Base-by-base conservation (phyloP, 139 green algal genomes). In the Diplosphaera chodatii region DNA sequence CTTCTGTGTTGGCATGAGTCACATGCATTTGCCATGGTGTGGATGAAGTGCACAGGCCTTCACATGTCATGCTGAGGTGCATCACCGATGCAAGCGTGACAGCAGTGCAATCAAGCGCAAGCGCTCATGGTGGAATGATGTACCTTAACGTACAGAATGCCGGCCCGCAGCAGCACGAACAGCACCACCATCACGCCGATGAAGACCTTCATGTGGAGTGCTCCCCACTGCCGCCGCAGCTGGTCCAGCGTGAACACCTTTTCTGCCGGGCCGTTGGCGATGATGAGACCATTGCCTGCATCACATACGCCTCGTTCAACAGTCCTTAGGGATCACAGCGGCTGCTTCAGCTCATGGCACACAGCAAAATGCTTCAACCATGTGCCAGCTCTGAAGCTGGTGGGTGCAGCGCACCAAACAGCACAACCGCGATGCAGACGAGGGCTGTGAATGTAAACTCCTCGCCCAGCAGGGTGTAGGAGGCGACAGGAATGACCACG, bases 401-500 rank as follows among this genome's bases (percentile, higher is more conserved):
- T 48, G 6, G 37, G 37, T 10, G 10, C 10, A 10, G 37, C 37
- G 8, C 55, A 82, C 77, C 77, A 27, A 75, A 25, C 22, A 86
- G 70, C 34, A 86, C 80, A 33, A 83, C 62, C 10, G n/a, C 30
- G 21, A 86, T 74, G 27, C 81, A 66, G 55, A 67, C 78, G 32
- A 79, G 48, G 0, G 59, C 67, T 5, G 80, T 79, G 27, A 74
- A 74, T 16, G 48, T 56, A 4, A 74, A 64, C 0, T 65, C 64
- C 23, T 85, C 70, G 22, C 81, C 81, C 64, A 86, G 75, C 66
- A 86, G 29, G 34, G 64, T 41, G 37, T 77, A 66, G 1, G 74
- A 83, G 23, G 75, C 78, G 4, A 85, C 27, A 23, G 81, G 81
- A 63, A 86, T 86, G 62, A 86, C 70, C 5, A 86, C 75, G 64